Conservation (phyloP, 23 red algal genomes). For the Gracilaria caudata region DNA sequence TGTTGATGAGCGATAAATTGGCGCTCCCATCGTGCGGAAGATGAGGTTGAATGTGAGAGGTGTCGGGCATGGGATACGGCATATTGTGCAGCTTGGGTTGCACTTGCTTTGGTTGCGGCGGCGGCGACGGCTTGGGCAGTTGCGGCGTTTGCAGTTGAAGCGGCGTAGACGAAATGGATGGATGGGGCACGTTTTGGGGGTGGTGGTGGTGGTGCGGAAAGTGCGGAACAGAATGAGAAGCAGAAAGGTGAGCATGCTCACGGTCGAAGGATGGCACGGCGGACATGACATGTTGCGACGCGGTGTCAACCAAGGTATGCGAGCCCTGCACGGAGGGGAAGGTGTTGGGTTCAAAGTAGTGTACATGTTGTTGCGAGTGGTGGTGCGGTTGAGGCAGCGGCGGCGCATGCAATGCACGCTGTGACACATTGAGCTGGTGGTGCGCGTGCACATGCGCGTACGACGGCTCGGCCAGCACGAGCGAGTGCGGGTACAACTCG, state of each 20-base stretch:
- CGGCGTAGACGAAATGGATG: neutral
- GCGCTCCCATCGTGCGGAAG: neutral
- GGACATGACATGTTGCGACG: slow-evolving; percentile 3
- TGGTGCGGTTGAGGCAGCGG: neutral
- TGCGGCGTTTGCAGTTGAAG: neutral
- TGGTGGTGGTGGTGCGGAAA: neutral
- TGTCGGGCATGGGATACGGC: neutral
- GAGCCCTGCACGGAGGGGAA: neutral
- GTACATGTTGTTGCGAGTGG: slow-evolving; percentile 6
- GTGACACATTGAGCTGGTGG: neutral
- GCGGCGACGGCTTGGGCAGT: neutral
- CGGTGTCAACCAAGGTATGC: neutral
- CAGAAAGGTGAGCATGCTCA: neutral
- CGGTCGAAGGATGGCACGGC: neutral
- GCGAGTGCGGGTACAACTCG: slow-evolving; percentile 4
- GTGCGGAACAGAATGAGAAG: neutral
- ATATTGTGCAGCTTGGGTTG: neutral
- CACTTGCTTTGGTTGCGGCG: neutral
- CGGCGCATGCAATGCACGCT: neutral
- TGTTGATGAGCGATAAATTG: neutral
- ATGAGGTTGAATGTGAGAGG: neutral
- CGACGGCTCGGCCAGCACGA: neutral
- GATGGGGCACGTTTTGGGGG: neutral
- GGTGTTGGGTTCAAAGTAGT: neutral
- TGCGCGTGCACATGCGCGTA: slow-evolving; percentile 1